A percentile compares a stretch with the other conserved stretches of the same genome.
These are phyloP conservation scores for Rostrohypoxylon terebratum DNA, from an alignment of 495 filamentous ascomycete genomes.

Conservation along the genomic window DNA sequence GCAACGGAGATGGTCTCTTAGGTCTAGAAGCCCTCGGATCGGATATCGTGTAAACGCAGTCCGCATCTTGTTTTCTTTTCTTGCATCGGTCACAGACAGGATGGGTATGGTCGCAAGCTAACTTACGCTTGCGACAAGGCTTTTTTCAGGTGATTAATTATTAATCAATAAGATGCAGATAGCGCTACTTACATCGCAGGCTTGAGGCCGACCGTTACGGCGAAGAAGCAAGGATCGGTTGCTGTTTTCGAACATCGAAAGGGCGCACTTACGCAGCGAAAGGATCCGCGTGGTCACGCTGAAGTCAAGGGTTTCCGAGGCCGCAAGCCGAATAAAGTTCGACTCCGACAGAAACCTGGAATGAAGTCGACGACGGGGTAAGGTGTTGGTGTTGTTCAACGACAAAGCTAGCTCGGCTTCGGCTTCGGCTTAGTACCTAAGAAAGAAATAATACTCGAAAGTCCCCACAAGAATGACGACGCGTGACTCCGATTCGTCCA, in stretches of 20 bases:
- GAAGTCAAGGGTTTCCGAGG: background rate
- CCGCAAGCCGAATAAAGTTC: conserved; percentile 13
- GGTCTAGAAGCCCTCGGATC: conserved; percentile 15
- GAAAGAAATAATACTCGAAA: background rate
- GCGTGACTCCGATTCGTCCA: conserved; percentile 21
- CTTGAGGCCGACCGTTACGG: conserved; percentile 46
- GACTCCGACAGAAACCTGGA: conserved; percentile 6
- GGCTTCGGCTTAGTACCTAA: conserved; percentile 39
- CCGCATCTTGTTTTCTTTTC: conserved; percentile 38
- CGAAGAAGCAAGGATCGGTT: conserved; percentile 35
- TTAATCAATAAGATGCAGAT: background rate
- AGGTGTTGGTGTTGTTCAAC: background rate
- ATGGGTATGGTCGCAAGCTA: conserved; percentile 49
- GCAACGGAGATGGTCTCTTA: conserved; percentile 31
- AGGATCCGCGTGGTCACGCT: background rate
- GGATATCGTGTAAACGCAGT: conserved; percentile 45
- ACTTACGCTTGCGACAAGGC: conserved; percentile 51
- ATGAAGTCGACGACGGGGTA: background rate
- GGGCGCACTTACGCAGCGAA: background rate
- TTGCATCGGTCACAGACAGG: conserved; percentile 49
- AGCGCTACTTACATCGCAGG: conserved; percentile 43
- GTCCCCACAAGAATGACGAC: background rate
- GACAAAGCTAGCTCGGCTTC: conserved; percentile 32
- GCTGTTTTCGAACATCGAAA: conserved; percentile 12
- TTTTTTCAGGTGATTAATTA: conserved; percentile 25